Evolutionary conservation across 192 early-diverging fungal species (phyloP).

Genomic region (Gamsiella multidivaricata): DNA sequence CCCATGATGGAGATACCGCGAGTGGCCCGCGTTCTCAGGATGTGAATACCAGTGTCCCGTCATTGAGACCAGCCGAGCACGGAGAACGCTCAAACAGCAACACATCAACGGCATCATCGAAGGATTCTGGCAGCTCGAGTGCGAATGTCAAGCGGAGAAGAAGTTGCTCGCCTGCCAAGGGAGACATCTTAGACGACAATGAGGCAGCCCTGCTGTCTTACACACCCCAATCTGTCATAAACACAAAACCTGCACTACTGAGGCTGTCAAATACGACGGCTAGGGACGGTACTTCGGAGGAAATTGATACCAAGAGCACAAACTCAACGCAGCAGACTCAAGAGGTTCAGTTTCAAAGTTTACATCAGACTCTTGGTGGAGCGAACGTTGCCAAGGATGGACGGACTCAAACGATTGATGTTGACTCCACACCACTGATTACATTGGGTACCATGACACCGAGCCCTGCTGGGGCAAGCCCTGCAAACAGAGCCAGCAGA

Average conservation of each 20-base stretch:
- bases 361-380: slow-evolving; percentile 19
- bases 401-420: background rate
- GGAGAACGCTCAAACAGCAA: background rate
- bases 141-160: background rate
- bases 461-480: background rate
- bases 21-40: background rate
- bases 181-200: background rate
- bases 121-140: no score
- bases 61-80: background rate
- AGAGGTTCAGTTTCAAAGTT: slow-evolving; percentile 34
- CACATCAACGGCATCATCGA: background rate
- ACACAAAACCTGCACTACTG: background rate
- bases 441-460: slow-evolving; percentile 12
- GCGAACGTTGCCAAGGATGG: background rate
- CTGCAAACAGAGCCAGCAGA: background rate
- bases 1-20: background rate
- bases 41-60: background rate
- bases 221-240: no score
- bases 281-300: background rate
- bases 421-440: background rate
- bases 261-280: background rate
- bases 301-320: no score
- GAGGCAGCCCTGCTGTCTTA: no score
- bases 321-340: no score
- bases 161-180: background rate